These are phyloP conservation scores for Radiomyces spectabilis DNA, from an alignment of 192 early-diverging fungal species.

Conservation along the genomic window DNA sequence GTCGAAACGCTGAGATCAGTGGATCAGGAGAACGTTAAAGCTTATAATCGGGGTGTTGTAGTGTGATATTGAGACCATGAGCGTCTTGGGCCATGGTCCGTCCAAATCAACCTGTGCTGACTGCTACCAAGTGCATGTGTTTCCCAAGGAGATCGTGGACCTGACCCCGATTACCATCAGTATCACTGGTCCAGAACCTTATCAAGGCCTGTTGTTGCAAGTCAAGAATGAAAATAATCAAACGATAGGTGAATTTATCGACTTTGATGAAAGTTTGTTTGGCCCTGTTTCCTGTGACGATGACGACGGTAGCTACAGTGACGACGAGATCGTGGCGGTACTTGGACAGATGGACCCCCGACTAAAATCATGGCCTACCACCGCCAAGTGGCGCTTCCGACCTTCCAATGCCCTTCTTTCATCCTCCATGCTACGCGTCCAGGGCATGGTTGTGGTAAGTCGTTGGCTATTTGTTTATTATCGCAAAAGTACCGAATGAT, in stretches of 20 bases:
- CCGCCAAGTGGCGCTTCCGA: neutral
- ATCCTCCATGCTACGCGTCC: neutral
- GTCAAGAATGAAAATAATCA: slow-evolving; percentile 8
- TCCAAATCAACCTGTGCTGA: slow-evolving; percentile 2
- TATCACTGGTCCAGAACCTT: neutral
- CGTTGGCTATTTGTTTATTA: too few relatives aligned
- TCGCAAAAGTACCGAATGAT: neutral
- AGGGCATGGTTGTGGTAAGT: slow-evolving; percentile 15
- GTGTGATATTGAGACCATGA: slow-evolving; percentile 9
- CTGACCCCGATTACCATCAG: neutral
- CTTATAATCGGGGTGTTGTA: neutral
- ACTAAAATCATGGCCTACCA: slow-evolving; percentile 4
- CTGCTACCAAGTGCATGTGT: neutral
- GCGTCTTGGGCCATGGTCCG: slow-evolving; percentile 2
- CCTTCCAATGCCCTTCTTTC: neutral
- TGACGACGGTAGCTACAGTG: neutral
- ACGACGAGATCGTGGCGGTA: neutral
- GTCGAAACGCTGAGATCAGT: neutral
- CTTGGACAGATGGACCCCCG: slow-evolving; percentile 3
- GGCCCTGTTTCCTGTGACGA: slow-evolving; percentile 6
- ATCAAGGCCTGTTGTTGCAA: slow-evolving; percentile 7
- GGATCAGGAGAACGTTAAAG: neutral
- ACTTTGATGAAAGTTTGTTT: neutral
- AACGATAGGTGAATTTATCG: slow-evolving; percentile 1
- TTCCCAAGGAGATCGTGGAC: neutral